Base-by-base conservation (phyloP, 2,329 filamentous ascomycete genomes). In the Chaetothyriales sp. region DNA sequence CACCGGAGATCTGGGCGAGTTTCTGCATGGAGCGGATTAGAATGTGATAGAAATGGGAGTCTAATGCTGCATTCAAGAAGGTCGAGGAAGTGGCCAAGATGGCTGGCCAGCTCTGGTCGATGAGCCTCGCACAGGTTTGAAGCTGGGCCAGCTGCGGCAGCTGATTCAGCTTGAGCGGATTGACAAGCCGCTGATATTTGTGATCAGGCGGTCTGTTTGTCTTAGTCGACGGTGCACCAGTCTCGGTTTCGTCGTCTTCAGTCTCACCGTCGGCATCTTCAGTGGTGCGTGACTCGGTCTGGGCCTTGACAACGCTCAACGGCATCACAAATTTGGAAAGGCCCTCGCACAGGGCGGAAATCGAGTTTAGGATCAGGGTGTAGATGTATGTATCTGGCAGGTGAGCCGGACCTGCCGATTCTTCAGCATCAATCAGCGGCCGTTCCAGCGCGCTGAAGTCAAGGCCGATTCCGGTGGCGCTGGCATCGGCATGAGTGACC, bases 311-410 rank as follows among this genome's bases (percentile, higher is more conserved):
- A 1, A 95, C 86, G 0, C 92, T 95, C 39, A 98, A 70, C 0
- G 92, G 92, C 12, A 98, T 74, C 46, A 96, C 84, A 58, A 95
- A 94, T 64, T 90, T 95, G 26, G 90, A 92, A 18, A 98, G 73
- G 1, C 86, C 88, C 62, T 98, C 92, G 0, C 90, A 94, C 47
- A 98, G 77, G 1, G 82, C 87, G 44, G 85, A 90, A 53, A 98
- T 83, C 62, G 90, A 96, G 2, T 86, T 84, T 43, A 98, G 70
- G 1, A 90, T 85, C 46, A 98, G 73, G 55, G 84, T 87, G 67
- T 95, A 96, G 6, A 95, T 77, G 61, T 98, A 98, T 0, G 92
- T 95, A 54, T 95, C 90, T 0, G 92, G 92, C 19, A 94, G 78
- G 0, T 72, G 60, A 3, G 90, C 88, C 0, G 90, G 77, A 46